Base-by-base conservation (phyloP, 352 stramenopile genomes). In the Globisporangium megalacanthum region DNA sequence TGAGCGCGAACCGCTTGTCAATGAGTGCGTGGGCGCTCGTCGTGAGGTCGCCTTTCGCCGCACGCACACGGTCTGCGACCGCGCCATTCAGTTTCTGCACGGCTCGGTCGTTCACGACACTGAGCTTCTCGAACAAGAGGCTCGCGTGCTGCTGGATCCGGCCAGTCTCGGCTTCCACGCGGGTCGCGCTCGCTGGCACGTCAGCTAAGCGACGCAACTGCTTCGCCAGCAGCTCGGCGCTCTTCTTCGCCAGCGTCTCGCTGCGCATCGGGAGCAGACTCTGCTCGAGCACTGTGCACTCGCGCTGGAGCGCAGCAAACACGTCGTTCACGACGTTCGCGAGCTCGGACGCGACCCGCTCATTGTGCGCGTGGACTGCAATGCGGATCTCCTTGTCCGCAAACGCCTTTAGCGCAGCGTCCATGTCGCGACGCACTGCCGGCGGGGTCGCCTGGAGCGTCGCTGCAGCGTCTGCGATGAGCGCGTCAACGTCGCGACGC, bases 91-190 rank as follows among this genome's bases (percentile, higher is more conserved):
- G 75, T 44, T 79, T 79, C 17, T 89, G 77, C 47, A 89, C 77
- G 14, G 79, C 75, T 50, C 86, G 86, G 29, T 88, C 79, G 33
- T 92, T 92, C 3, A 69, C 61, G 9, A 92, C 77, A 29, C 89
- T 76, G 10, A 92, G 60, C 47, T 84, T 86, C 52, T 90, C 79
- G 62, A 88, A 90, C 25, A 92, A 53, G 8, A 89, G 70, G 14
- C 42, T 71, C 2, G 77, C 78, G 50, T 87, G 81, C 49, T 90
- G 70, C 39, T 69, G 63, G 44, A 92, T 60, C 9, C 82, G 75
- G n/a, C 61, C 64, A 19, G 69, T 75, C 50, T 92, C 79, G 7
- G 69, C 70, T 4, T 88, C 74, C 5, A 89, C 48, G 19, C 65
- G 70, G 15, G 57, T 66, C 33, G 83, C 65, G 7, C 72, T 70